phyloP scores from a whole-genome alignment of 176 grass and related monocot genomes.

The sorghum (Sorghum bicolor) region DNA sequence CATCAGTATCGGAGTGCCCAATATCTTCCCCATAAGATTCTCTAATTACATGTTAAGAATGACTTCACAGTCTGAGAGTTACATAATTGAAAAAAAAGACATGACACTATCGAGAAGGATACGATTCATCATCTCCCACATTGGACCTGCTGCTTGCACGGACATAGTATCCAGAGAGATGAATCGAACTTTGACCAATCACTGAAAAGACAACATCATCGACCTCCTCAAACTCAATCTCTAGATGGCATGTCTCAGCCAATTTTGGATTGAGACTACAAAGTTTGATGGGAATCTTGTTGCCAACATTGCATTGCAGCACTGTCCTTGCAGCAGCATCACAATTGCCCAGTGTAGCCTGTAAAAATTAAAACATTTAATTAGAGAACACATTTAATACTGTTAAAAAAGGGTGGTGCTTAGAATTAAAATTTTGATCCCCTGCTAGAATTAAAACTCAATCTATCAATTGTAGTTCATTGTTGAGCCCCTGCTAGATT shows the following conservation, averaged over 20 bases:
- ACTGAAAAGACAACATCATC: slow-evolving; percentile 88
- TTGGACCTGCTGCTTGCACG: neutral
- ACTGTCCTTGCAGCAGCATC: slow-evolving; percentile 38
- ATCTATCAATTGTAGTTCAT: neutral
- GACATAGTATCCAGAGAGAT: slow-evolving; percentile 72
- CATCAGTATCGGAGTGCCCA: slow-evolving; percentile 62
- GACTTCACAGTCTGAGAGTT: neutral
- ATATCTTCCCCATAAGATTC: slow-evolving; percentile 95
- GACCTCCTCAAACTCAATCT: slow-evolving; percentile 88
- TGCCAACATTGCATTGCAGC: slow-evolving; percentile 85
- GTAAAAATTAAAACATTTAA: neutral
- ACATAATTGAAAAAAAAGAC: neutral
- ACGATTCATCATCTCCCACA: slow-evolving; percentile 51
- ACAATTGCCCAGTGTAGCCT: slow-evolving; percentile 45
- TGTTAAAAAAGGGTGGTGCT: neutral
- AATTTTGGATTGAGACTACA: slow-evolving; percentile 61
- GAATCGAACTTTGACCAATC: slow-evolving; percentile 61
- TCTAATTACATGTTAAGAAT: slow-evolving; percentile 50
- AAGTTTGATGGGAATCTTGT: slow-evolving; percentile 65
- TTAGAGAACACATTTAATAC: neutral
- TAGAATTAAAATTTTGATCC: neutral
- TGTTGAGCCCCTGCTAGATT: neutral
- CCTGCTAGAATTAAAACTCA: no score
- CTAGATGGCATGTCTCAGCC: slow-evolving; percentile 66
- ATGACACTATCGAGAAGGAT: slow-evolving; percentile 42